Percentiles rank a stretch among this genome's conserved stretches.
These are phyloP conservation scores for Ballota nigra DNA, from an alignment of 257 asterid species.

Conservation along the genomic window DNA sequence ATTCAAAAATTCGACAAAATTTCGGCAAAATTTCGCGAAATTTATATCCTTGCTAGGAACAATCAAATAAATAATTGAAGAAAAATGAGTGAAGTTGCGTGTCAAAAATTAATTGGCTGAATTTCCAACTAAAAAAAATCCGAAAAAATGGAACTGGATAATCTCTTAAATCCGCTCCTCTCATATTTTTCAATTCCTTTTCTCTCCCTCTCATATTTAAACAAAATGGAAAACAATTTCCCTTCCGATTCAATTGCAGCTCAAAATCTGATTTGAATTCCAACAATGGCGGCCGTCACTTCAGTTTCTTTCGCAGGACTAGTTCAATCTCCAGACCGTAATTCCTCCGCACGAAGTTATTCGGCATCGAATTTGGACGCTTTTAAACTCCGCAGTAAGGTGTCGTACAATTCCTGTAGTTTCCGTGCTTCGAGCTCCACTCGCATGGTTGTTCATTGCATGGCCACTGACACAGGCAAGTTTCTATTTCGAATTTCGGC, in stretches of 20 bases:
- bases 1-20: too few relatives aligned
- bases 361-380: slow-evolving; percentile 30
- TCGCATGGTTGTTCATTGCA: slow-evolving; percentile 61
- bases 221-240: slow-evolving; percentile 13
- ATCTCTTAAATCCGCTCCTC: slow-evolving; percentile 40
- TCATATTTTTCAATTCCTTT: neutral
- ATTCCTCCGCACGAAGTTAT: slow-evolving; percentile 29
- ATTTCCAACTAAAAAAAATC: neutral
- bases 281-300: slow-evolving; percentile 53
- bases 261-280: neutral
- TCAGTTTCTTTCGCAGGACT: slow-evolving; percentile 46
- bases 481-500: neutral
- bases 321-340: slow-evolving; percentile 44
- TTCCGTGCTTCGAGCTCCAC: slow-evolving; percentile 38
- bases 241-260: slow-evolving; percentile 12
- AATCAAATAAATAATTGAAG: too few relatives aligned
- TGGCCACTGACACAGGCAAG: slow-evolving; percentile 60
- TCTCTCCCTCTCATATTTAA: neutral
- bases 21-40: too few relatives aligned
- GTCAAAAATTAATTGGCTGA: neutral
- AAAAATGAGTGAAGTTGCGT: slow-evolving; percentile 1
- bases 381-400: slow-evolving; percentile 41
- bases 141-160: slow-evolving; percentile 28
- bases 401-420: slow-evolving; percentile 33
- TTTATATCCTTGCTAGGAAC: too few relatives aligned